phyloP scores from a whole-genome alignment of 306 rosid genomes.

The Quercus wislizeni region DNA sequence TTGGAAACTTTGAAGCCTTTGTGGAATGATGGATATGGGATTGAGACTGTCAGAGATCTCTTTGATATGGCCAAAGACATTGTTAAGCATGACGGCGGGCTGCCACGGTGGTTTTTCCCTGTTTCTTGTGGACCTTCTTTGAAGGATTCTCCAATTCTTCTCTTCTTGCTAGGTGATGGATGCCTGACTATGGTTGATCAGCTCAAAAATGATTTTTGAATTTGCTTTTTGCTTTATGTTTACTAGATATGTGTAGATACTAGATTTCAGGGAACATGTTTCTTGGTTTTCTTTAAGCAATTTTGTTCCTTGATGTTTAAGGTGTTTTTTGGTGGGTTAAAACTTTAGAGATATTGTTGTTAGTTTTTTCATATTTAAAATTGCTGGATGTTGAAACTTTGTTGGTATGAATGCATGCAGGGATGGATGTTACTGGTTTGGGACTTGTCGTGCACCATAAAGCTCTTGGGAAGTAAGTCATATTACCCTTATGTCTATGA shows the following conservation, averaged over 20 bases:
- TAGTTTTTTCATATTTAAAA: neutral
- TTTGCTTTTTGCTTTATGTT: neutral
- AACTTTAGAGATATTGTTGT: neutral
- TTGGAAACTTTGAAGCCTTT: constrained; percentile 44
- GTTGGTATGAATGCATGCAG: constrained; percentile 42
- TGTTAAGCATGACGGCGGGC: constrained; percentile 61
- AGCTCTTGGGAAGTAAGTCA: constrained; percentile 90
- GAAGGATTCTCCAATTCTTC: constrained; percentile 62
- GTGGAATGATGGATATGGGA: constrained; percentile 89
- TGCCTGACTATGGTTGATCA: constrained; percentile 14
- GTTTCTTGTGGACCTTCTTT: constrained; percentile 45
- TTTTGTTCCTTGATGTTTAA: neutral
- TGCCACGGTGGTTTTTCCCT: constrained; percentile 82
- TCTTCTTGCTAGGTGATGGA: constrained; percentile 73
- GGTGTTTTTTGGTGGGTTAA: neutral
- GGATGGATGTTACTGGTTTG: constrained; percentile 86
- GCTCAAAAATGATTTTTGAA: neutral
- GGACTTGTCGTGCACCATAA: constrained; percentile 85
- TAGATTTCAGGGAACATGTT: neutral
- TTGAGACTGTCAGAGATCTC: constrained; percentile 66
- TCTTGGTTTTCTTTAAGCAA: neutral
- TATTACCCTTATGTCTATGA: neutral
- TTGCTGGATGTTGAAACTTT: neutral
- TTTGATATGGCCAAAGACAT: constrained; percentile 51
- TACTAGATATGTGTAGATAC: neutral